phyloP scores from a whole-genome alignment of 768 basidiomycete genomes.

The Calocybe indica region DNA sequence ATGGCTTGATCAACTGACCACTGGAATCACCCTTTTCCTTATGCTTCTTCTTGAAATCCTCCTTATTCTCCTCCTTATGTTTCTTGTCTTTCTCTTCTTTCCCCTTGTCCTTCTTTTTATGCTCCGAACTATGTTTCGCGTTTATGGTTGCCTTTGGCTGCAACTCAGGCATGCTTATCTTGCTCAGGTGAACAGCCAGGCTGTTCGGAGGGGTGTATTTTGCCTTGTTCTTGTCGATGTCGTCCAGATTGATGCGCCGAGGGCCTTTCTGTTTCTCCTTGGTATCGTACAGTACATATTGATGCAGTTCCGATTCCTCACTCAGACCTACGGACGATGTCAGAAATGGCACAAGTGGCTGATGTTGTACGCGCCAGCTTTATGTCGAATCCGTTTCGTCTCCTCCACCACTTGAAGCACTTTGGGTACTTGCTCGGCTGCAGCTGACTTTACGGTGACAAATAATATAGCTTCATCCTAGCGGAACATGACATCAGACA shows the following conservation, averaged over 20 bases:
- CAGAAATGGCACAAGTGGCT: not conserved
- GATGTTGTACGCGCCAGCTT: slow-evolving; percentile 45
- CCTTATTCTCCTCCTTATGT: slow-evolving; percentile 4
- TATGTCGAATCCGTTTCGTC: slow-evolving; percentile 70
- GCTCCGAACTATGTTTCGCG: slow-evolving; percentile 22
- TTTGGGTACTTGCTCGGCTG: slow-evolving; percentile 62
- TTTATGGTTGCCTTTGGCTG: slow-evolving; percentile 38
- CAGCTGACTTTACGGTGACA: slow-evolving; percentile 62
- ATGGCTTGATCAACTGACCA: slow-evolving; percentile 15
- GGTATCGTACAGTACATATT: slow-evolving; percentile 73
- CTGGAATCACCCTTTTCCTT: slow-evolving; percentile 31
- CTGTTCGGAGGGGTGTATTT: slow-evolving; percentile 64
- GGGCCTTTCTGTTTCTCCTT: slow-evolving; percentile 45
- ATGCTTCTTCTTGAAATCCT: slow-evolving; percentile 2
- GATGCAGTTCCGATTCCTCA: slow-evolving; percentile 60
- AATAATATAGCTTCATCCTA: slow-evolving; percentile 82
- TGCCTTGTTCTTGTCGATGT: slow-evolving; percentile 31
- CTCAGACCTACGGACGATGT: slow-evolving; percentile 21
- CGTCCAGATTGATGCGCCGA: slow-evolving; percentile 64
- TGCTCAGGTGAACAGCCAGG: slow-evolving; percentile 73
- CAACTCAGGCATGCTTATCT: slow-evolving; percentile 84
- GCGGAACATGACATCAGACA: not conserved
- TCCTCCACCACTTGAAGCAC: slow-evolving; percentile 79
- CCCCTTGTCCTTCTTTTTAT: slow-evolving; percentile 4
- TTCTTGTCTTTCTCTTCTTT: slow-evolving; percentile 2